Base-by-base conservation (phyloP, 2,329 filamentous ascomycete species). In the Geoglossum cookeanum region DNA sequence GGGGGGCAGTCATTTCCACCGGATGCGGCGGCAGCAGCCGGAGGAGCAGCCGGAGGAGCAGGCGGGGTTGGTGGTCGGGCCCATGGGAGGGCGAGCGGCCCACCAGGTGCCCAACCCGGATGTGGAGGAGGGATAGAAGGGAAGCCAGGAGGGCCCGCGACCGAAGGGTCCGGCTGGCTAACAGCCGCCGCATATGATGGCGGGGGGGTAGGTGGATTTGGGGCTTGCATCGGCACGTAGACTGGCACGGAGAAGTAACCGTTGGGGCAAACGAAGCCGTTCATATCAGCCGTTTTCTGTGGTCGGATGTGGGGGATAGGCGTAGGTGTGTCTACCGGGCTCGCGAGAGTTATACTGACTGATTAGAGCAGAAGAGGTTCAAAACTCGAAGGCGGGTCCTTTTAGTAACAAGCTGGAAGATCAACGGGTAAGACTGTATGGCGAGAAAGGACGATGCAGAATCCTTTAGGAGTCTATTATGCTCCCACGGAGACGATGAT, bases 91-190 rank as follows among this genome's bases (percentile, higher is more conserved):
- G 22, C 22, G 22, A 48, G 32, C 27, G 22, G 55, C 39, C 37
- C 17, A 30, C 45, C n/a, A 32, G 15, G n/a, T 45, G 44, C 51
- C 11, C 8, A 37, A 11, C 8, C 7, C 17, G 32, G 42, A 8
- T 27, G 56, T 62, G 63, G 55, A 59, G 58, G 57, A 60, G 37
- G 59, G 59, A 57, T 57, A 61, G 39, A 30, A 30, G 33, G 29
- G n/a, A 27, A 35, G 6, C 45, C 9, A 17, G 17, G 13, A 33
- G 27, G 6, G 4, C 13, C 13, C 17, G 45, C 13, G 29, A 33
- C 22, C 7, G 45, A 15, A 6, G 51, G 32, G 17, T 32, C 6
- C 9, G 17, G 22, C 11, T 9, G 55, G 11, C 29, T 13, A 5
- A 55, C 52, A 13, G 42, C 17, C 9, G 55, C 27, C 11, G 17